Percentiles rank a stretch among this genome's conserved stretches.
phyloP scores from a whole-genome alignment of 106 monocot genomes.

The Acanthochlamys bracteata region DNA sequence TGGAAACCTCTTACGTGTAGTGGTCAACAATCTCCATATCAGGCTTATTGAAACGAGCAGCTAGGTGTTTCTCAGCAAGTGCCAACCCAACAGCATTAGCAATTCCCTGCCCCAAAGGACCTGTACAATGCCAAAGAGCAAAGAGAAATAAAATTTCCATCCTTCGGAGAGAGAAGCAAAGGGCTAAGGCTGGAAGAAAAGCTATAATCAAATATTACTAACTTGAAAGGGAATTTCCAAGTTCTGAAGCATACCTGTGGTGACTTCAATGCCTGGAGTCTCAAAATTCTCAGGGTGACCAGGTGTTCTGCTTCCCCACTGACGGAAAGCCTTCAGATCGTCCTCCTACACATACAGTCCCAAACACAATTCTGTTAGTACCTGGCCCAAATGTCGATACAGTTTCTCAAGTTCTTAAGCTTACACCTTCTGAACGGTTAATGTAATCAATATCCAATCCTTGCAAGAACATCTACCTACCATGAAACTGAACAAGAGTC shows the following conservation, averaged over 20 bases:
- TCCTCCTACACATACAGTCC: slow-evolving; percentile 38
- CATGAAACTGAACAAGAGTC: no score
- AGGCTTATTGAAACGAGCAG: slow-evolving; percentile 79
- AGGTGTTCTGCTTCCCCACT: slow-evolving; percentile 92
- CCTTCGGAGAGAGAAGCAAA: no score
- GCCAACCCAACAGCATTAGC: slow-evolving; percentile 87
- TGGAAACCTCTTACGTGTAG: slow-evolving; percentile 43
- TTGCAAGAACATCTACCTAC: no score
- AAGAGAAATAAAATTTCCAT: not conserved
- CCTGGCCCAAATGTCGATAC: no score
- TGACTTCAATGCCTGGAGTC: slow-evolving; percentile 90
- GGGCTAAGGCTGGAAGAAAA: not conserved
- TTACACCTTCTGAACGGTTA: no score
- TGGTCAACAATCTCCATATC: slow-evolving; percentile 71
- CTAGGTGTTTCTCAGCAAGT: slow-evolving; percentile 72
- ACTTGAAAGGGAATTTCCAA: not conserved
- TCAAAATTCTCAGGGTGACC: slow-evolving; percentile 98
- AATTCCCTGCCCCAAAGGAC: slow-evolving; percentile 82
- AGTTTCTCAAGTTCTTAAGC: no score
- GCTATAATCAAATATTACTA: not conserved
- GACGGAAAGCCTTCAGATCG: slow-evolving; percentile 77
- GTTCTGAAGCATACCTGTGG: slow-evolving; percentile 45
- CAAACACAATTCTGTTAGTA: no score
- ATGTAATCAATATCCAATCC: no score
- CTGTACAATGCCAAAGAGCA: slow-evolving; percentile 15